Evolutionary conservation across 768 basidiomycete species (phyloP).

Genomic region (Pluteus cervinus): DNA sequence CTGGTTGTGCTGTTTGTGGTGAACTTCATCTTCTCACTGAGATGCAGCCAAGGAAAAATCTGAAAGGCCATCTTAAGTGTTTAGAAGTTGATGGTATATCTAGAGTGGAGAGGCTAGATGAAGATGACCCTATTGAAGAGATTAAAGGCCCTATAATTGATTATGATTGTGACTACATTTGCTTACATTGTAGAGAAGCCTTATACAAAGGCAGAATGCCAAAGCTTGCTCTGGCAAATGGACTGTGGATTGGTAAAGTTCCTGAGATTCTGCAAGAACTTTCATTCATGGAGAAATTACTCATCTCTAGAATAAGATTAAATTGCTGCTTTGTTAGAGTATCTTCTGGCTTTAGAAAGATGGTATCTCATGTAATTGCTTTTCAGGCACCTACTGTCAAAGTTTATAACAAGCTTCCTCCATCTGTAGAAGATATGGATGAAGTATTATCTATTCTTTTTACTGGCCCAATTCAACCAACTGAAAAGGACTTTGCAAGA

Average conservation of each 20-base stretch:
- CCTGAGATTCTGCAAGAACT: constrained; percentile 19
- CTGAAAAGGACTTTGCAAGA: constrained; percentile 9
- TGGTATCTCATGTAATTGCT: constrained; percentile 23
- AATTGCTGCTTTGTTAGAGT: constrained; percentile 24
- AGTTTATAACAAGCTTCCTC: constrained; percentile 20
- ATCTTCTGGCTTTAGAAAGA: constrained; percentile 16
- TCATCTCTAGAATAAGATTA: constrained; percentile 18
- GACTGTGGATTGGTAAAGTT: constrained; percentile 28
- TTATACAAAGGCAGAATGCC: no score
- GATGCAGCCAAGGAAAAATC: background rate
- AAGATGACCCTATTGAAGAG: no score
- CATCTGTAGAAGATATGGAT: constrained; percentile 13
- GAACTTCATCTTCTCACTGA: background rate
- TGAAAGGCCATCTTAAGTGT: no score
- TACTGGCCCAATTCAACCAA: constrained; percentile 8
- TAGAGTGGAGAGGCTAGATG: no score
- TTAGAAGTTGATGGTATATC: no score
- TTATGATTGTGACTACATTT: no score
- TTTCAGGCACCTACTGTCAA: constrained; percentile 19
- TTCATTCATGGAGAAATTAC: constrained; percentile 19
- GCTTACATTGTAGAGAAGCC: no score
- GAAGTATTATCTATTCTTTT: constrained; percentile 11
- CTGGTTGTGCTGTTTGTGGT: constrained; percentile 1
- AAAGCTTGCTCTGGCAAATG: constrained; percentile 22
- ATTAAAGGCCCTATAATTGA: no score